These are phyloP conservation scores for Aplosporella prunicola DNA, from an alignment of 2,329 filamentous ascomycete genomes.

Conservation along the genomic window DNA sequence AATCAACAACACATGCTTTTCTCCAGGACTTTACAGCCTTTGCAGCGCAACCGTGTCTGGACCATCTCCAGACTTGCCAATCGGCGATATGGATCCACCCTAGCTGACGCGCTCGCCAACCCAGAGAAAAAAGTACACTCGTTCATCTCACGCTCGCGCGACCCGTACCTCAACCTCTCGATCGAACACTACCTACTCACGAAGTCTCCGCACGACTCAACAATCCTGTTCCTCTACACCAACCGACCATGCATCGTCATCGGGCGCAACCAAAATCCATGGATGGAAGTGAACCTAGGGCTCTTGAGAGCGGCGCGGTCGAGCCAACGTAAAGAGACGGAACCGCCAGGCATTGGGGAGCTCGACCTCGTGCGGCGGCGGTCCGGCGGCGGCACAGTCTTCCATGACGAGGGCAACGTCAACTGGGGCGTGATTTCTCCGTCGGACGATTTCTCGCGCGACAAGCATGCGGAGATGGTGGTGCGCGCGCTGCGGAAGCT, in stretches of 20 bases:
- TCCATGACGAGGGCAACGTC: constrained; percentile 85
- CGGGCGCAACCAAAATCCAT: constrained; percentile 95
- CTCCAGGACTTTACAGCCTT: no score
- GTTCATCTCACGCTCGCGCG: constrained; percentile 44
- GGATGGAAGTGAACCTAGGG: constrained; percentile 75
- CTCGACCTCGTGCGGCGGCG: constrained; percentile 68
- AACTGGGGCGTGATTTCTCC: constrained; percentile 93
- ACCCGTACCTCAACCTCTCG: constrained; percentile 85
- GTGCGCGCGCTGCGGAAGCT: constrained; percentile 64
- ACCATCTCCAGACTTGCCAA: no score
- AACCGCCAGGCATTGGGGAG: constrained; percentile 30
- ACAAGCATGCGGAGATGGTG: constrained; percentile 88
- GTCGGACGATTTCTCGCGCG: constrained; percentile 63
- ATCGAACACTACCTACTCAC: constrained; percentile 86
- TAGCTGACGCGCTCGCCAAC: no score
- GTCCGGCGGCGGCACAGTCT: constrained; percentile 85
- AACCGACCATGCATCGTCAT: constrained; percentile 84
- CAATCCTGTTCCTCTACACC: constrained; percentile 75
- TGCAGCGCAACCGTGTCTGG: no score
- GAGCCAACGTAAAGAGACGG: constrained; percentile 20
- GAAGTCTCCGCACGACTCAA: constrained; percentile 60
- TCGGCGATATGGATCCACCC: no score
- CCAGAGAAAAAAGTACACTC: constrained; percentile 32
- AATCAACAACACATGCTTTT: no score
- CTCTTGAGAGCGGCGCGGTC: constrained; percentile 42